Conservation (phyloP, 2,329 filamentous ascomycete genomes). For the Diaporthe aspalathi region DNA sequence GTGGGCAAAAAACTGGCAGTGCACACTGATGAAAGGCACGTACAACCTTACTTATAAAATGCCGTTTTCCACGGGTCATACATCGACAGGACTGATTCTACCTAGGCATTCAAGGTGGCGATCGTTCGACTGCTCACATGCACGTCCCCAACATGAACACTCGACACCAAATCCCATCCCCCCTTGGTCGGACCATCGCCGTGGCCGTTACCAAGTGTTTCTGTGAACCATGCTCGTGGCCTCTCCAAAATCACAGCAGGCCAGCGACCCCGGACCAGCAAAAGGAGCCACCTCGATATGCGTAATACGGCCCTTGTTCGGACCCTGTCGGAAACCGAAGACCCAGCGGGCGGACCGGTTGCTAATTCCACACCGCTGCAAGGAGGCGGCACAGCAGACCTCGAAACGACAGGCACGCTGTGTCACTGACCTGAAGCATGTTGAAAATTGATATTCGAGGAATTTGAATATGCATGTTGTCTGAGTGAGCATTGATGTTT, state of each 20-base stretch:
- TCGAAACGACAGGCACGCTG: constrained; percentile 2
- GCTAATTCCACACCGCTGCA: constrained; percentile 15
- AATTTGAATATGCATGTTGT: not conserved
- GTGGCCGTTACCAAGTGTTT: constrained; percentile 1
- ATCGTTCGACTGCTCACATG: not conserved
- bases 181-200: not conserved
- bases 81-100: not conserved
- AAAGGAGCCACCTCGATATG: not conserved
- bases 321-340: not conserved
- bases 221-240: not conserved
- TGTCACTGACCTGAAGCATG: not conserved
- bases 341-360: not conserved
- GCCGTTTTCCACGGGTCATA: not conserved
- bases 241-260: not conserved
- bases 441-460: not conserved
- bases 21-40: not conserved
- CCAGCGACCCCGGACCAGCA: not conserved
- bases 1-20: not conserved
- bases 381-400: constrained; percentile 20
- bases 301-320: not conserved
- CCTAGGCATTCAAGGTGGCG: not conserved
- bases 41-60: not conserved
- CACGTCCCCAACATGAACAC: not conserved
- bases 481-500: not conserved
- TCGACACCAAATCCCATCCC: not conserved